Base-by-base conservation (phyloP, 2,329 filamentous ascomycete species). In the Apiospora saccharicola region DNA sequence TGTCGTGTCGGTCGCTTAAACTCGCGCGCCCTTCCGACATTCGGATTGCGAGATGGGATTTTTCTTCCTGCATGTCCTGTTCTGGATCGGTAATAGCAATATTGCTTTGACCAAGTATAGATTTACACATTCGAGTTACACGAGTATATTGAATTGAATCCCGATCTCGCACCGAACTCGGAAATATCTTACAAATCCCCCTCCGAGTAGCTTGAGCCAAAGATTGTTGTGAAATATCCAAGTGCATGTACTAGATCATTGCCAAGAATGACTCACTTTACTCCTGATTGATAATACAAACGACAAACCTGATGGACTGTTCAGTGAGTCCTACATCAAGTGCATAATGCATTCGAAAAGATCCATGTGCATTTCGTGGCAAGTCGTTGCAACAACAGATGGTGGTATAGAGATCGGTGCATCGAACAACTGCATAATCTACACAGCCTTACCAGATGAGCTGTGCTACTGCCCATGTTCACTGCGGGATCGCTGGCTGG, bases 401-500 rank as follows among this genome's bases (percentile, higher is more conserved):
- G 19, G 30, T 37, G 16, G 16, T 34, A 34, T 37, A 61, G 26
- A 30, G 30, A 61, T 61, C 10, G 30, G 16, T 37, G 30, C 30
- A 61, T 61, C 53, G 19, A 61, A 34, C 30, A 61, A 34, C 26
- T 61, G 53, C 53, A 61, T 61, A 61, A 61, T 61, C 30, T 61
- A 19, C 53, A 61, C 53, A 61, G 53, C 53, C 53, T 37, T 61
- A 37, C 53, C 37, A 37, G 53, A 61, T 61, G 30, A 16, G 53
- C 30, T 12, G 30, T 37, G 53, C 30, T 61, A 61, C 37, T 8
- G 7, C 53, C 19, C 51, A 19, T 34, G 51, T 30, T 19, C 12
- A 30, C 49, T 10, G 13, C 24, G 51, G 51, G 51, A 53, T 30
- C 51, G 51, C 51, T 53, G 26, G 22, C 26, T 19, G 14, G 51